Base-by-base conservation (phyloP, 192 early-diverging fungal genomes). In the Mortierella antarctica region DNA sequence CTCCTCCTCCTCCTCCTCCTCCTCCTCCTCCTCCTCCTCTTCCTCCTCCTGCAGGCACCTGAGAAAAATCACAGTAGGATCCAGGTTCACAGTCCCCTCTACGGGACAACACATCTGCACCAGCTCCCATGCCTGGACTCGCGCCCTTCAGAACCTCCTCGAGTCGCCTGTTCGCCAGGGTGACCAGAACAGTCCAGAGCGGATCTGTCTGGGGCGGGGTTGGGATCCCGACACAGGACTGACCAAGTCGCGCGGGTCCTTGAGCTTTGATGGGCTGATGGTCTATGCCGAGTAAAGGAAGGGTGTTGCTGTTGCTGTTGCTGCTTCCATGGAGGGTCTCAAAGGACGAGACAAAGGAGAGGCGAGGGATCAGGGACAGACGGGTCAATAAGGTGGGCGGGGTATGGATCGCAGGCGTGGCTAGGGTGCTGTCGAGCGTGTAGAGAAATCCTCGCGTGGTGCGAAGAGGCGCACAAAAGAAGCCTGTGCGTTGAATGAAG, bases 381-480 rank as follows among this genome's bases (percentile, higher is more conserved):
- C 21, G 15, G 53, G 49, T 9, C 47, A 47, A 15, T 21, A 50
- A 23, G 11, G 18, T n/a, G 20, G 52, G 11, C 13, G 31, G n/a
- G 23, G 5, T 18, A 11, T 31, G 41, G 20, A n/a, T 63, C 31
- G 23, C 20, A 45, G 60, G 41, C 39, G 51, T 10, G 17, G 41
- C 18, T 65, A 17, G 55, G 5, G 52, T 31, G 17, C 10, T 39
- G 42, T 72, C 70, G 23, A 77, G 66, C 14, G 67, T 64, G 15
- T 78, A 78, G 21, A 78, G 56, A 40, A 78, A 78, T 1, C 74
- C 74, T n/a, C 74, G 74, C 44, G 74, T 78, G 15, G 74, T 78
- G 5, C 67, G 10, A 2, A 78, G 62, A 0, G 74, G 74, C 3
- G 74, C 67, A 42, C 74, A 78, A 40, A 42, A 65, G 50, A 78